Conservation (phyloP, 73 alveolate genomes). For the Stentor roeselii region DNA sequence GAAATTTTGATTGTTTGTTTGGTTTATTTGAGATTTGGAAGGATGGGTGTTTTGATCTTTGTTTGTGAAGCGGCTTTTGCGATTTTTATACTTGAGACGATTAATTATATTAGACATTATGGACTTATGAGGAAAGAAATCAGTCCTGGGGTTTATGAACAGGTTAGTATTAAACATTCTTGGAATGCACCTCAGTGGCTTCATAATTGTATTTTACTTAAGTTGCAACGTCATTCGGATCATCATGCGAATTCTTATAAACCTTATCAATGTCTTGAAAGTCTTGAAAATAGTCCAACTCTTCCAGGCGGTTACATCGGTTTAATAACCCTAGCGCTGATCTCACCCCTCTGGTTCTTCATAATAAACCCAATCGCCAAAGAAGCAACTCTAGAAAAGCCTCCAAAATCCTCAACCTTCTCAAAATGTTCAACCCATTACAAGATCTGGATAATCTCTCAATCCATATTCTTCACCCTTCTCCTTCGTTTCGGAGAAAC, state of each 20-base stretch:
- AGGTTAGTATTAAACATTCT: slow-evolving; percentile 63
- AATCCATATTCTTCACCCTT: too few species aligned
- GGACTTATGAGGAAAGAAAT: slow-evolving; percentile 67
- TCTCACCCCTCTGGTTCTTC: slow-evolving; percentile 65
- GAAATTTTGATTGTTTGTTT: not conserved
- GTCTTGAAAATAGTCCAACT: slow-evolving; percentile 64
- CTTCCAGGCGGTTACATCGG: slow-evolving; percentile 78
- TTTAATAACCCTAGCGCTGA: slow-evolving; percentile 37
- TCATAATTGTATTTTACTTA: slow-evolving; percentile 60
- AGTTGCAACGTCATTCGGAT: slow-evolving; percentile 82
- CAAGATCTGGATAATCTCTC: too few species aligned
- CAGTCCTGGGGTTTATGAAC: slow-evolving; percentile 63
- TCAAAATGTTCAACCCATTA: too few species aligned
- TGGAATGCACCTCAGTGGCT: slow-evolving; percentile 86
- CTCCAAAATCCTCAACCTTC: too few species aligned
- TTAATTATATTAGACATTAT: slow-evolving; percentile 77
- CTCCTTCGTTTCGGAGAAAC: too few species aligned
- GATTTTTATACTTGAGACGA: slow-evolving; percentile 54
- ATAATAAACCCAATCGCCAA: slow-evolving; percentile 37
- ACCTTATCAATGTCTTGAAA: slow-evolving; percentile 61
- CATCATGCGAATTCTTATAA: slow-evolving; percentile 79
- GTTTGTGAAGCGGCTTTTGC: not conserved
- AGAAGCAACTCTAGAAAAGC: too few species aligned
- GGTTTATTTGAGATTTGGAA: not conserved
- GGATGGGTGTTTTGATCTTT: not conserved